Evolutionary conservation across 129 eudicot genomes (phyloP), one percentile per base, ranked within the genome.

Genomic region (Flaveria ramosissima): DNA sequence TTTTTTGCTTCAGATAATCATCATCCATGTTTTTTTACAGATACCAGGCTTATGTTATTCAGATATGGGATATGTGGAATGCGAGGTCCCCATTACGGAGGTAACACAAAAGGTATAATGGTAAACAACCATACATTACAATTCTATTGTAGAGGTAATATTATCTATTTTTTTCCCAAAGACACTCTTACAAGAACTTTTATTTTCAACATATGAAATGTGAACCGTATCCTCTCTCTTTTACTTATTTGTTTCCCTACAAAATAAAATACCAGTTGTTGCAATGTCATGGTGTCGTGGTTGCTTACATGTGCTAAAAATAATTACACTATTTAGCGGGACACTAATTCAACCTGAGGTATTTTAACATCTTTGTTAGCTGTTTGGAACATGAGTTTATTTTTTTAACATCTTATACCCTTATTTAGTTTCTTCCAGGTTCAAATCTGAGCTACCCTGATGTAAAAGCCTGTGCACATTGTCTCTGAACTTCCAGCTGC

Each of bases 211-310:
- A 27, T 56, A 17, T 21, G 7, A 1, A 39, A 10, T 57, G 64
- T 24, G 70, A 59, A 42, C 13, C 53, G 10, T 75, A 23, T 60
- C 36, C n/a, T 75, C 4, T 21, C 13, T 63, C 15, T 75, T 63
- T 63, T 63, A 63, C 12, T 3, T 47, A 32, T 51, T 57, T 30
- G 39, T 63, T 67, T 47, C 3, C 71, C 63, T 24, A 55, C 75
- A 42, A 68, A 56, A 19, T 17, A 52, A 56, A 80, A 23, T 65
- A 43, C 57, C 84, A 94, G 99, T 94, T 46, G 90, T 94, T 81
- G 97, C 98, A 13, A 91, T 94, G 98, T 88, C 98, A 51, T 94
- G 98, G 98, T 91, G 98, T 75, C 98, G 96, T 23, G 77, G 36
- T 73, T 84, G 98, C 91, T 61, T 89, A 93, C 85, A 87, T 91